Conservation (phyloP, 2,329 filamentous ascomycete genomes). For the Myriangium duriaei region DNA sequence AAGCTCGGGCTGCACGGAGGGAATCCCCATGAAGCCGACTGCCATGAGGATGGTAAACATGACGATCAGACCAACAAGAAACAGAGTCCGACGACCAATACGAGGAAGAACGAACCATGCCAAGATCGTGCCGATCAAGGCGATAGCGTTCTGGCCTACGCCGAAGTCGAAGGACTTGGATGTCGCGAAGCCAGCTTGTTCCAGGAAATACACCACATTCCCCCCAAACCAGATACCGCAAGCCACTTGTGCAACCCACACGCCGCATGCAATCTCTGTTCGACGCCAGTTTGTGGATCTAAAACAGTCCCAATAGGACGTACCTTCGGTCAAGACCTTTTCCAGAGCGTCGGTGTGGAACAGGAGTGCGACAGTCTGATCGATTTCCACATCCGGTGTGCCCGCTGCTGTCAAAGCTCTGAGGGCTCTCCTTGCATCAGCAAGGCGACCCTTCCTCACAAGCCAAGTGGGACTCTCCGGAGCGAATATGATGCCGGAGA, state of each 20-base stretch:
- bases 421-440: slow-evolving; percentile 25
- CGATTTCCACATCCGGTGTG: background rate
- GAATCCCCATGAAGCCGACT: slow-evolving; percentile 29
- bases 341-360: slow-evolving; percentile 26
- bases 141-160: slow-evolving; percentile 30
- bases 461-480: slow-evolving; percentile 27
- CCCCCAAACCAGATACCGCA: slow-evolving; percentile 32
- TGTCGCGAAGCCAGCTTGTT: slow-evolving; percentile 29
- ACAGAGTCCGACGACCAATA: slow-evolving; percentile 30
- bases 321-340: slow-evolving; percentile 27
- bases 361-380: slow-evolving; percentile 25
- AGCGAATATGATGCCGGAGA: slow-evolving; percentile 26
- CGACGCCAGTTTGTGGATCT: slow-evolving; percentile 28
- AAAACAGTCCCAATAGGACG: slow-evolving; percentile 30
- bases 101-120: slow-evolving; percentile 29
- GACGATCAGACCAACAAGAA: slow-evolving; percentile 25
- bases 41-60: slow-evolving; percentile 25
- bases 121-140: slow-evolving; percentile 29
- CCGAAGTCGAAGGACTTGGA: slow-evolving; percentile 29
- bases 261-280: slow-evolving; percentile 32
- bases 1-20: slow-evolving; percentile 22
- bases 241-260: slow-evolving; percentile 33
- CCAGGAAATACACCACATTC: slow-evolving; percentile 37
- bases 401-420: slow-evolving; percentile 12
- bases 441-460: slow-evolving; percentile 23